Base-by-base conservation (phyloP, 805 yeast genomes). In the Myxozyma vanderwaltii region DNA sequence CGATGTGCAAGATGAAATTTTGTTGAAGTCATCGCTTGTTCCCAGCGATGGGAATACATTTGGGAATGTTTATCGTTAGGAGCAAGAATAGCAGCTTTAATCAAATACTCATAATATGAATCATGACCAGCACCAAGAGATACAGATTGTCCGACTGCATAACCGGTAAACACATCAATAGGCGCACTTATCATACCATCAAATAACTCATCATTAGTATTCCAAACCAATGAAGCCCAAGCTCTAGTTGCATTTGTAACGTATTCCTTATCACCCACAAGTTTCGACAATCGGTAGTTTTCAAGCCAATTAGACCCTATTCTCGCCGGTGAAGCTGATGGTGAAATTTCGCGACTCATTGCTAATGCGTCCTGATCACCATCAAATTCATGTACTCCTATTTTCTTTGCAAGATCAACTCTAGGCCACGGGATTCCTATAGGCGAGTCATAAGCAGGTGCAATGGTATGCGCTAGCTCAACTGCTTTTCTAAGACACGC, bases 371-470 rank as follows among this genome's bases (percentile, higher is more conserved):
- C 26, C 23, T 43, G 29, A 10, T 23, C 39, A 15, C 17, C n/a
- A 19, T 43, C 51, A 21, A 35, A 47, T 45, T 52, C 58, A 27
- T 51, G 49, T 15, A 46, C 47, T 31, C 65, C 65, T 8, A 51
- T 13, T 15, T 51, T 31, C 15, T 43, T 23, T 7, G 40, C 13
- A 12, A 62, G 51, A 51, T 60, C 47, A 29, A 63, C 57, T 15
- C 66, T 51, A 1, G 66, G 68, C 0, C 77, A 71, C 51, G 77
- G 82, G 64, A 80, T 68, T 33, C 77, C 71, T 58, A 78, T 77
- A 15, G 82, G 82, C 0, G 83, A 79, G 59, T 80, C 83, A 61
- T 77, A 81, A 0, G 81, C 74, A 33, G 79, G 76, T 53, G 79
- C 66, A 21, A 79, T 65, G 54, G 78, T 70, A 40, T 74, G 73